Conservation (phyloP, 2,329 filamentous ascomycete genomes). For the Ceratocystiopsis sp. region DNA sequence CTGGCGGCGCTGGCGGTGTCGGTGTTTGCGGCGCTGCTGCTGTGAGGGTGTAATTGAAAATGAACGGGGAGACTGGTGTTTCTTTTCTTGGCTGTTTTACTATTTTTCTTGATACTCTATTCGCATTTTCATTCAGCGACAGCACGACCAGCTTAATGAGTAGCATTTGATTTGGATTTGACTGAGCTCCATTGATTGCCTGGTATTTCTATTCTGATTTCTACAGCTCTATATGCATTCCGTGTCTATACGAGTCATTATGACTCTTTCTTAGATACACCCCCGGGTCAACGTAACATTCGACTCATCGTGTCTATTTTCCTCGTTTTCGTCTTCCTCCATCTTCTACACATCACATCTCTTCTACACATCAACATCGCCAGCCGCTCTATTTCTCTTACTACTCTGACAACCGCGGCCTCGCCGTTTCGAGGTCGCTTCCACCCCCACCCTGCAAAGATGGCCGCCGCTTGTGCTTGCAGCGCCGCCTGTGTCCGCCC, state of each 20-base stretch:
- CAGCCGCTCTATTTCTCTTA: not conserved
- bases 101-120: not conserved
- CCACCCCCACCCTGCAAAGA: conserved; percentile 9
- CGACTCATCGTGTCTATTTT: not conserved
- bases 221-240: too few relatives aligned
- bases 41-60: conserved; percentile 4
- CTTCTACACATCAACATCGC: not conserved
- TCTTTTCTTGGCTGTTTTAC: conserved; percentile 1
- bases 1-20: conserved; percentile 1
- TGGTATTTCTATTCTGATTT: too few relatives aligned
- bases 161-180: too few relatives aligned
- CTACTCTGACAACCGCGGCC: not conserved
- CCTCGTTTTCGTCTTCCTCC: not conserved
- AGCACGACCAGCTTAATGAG: too few relatives aligned
- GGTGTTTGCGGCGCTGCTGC: not conserved
- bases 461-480: conserved; percentile 5
- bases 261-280: too few relatives aligned
- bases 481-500: conserved; percentile 1
- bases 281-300: too few relatives aligned
- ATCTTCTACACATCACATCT: not conserved
- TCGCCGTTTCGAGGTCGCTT: conserved; percentile 7
- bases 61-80: conserved; percentile 1
- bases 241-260: too few relatives aligned
- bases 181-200: too few relatives aligned
- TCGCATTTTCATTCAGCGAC: not conserved